These are phyloP conservation scores for Phytophthora colocasiae DNA, from an alignment of 352 stramenopile species.

Conservation along the genomic window DNA sequence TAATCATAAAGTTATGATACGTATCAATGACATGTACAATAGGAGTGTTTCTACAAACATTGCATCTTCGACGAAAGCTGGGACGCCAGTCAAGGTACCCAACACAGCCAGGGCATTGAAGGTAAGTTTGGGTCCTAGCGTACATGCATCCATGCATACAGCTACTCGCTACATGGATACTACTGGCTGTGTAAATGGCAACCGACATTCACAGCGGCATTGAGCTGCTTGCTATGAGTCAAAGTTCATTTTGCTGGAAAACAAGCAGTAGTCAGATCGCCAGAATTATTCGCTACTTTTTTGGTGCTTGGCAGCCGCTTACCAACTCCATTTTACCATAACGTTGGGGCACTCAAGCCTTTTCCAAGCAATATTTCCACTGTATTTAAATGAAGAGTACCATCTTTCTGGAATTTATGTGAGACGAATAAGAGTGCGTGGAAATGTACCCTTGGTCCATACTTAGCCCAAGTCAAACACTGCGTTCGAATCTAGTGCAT, in stretches of 20 bases:
- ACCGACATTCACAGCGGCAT: conserved; percentile 11
- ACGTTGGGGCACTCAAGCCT: conserved; percentile 1
- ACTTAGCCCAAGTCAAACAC: conserved; percentile 18
- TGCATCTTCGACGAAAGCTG: neutral
- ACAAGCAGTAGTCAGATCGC: conserved; percentile 9
- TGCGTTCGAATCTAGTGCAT: conserved; percentile 21
- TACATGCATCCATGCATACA: no score
- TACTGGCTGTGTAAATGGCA: neutral
- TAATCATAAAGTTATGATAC: no score
- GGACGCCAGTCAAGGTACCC: conserved; percentile 6
- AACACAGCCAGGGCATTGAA: conserved; percentile 8
- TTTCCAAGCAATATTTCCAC: neutral
- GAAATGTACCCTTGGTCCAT: conserved; percentile 31
- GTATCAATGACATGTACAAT: neutral
- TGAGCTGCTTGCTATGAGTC: conserved; percentile 9
- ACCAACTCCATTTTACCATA: neutral
- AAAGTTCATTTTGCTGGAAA: neutral
- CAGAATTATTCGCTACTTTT: conserved; percentile 33
- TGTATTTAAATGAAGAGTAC: neutral
- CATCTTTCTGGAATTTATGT: conserved; percentile 6
- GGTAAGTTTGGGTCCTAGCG: no score
- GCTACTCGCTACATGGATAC: neutral
- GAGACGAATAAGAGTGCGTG: conserved; percentile 27
- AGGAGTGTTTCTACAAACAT: conserved; percentile 1
- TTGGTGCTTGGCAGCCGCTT: conserved; percentile 12